Base-by-base conservation (phyloP, 805 yeast species). In the Teunomyces kruisii region DNA sequence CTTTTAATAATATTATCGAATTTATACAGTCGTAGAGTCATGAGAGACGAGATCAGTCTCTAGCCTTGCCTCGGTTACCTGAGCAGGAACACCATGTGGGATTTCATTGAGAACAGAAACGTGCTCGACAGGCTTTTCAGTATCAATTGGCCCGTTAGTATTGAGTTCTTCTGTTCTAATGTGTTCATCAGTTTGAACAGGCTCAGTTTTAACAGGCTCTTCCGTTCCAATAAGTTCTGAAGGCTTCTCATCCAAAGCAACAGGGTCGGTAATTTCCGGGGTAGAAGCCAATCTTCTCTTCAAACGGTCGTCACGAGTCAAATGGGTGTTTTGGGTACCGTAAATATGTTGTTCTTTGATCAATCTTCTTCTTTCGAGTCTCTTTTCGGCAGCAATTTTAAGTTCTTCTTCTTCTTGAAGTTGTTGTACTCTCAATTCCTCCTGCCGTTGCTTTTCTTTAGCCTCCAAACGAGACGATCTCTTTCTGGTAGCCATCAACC, bases 391-490 rank as follows among this genome's bases (percentile, higher is more conserved):
- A 17, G 80, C 78, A 32, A 72, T 68, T 40, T 64, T 62, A 40
- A 74, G 67, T 32, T 74, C 67, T 36, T 71, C 68, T 44, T 75
- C 75, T 39, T 72, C 79, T 45, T 76, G 70, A 39, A 72, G 72
- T 46, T 70, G 73, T 26, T 67, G 59, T 40, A 67, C 67, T 42
- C 72, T 72, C 15, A 76, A 79, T 50, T 85, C 88, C 49, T 81
- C 86, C 38, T 59, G 67, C 44, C 61, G 70, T 41, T 67, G 74
- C 48, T 64, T 67, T 49, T 79, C 82, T 55, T 79, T 81, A 14
- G 85, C 86, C 52, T 84, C 87, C 36, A 87, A 62, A 62, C 94
- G 75, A 1, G 89, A 80, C 0, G 92, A 86, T 52, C 88, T 74
- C 55, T 87, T 86, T 55, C 94, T 74, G 45, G 86, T 79, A 3